phyloP scores from a whole-genome alignment of 1,139 yeast species.

The Geotrichum candidum region DNA sequence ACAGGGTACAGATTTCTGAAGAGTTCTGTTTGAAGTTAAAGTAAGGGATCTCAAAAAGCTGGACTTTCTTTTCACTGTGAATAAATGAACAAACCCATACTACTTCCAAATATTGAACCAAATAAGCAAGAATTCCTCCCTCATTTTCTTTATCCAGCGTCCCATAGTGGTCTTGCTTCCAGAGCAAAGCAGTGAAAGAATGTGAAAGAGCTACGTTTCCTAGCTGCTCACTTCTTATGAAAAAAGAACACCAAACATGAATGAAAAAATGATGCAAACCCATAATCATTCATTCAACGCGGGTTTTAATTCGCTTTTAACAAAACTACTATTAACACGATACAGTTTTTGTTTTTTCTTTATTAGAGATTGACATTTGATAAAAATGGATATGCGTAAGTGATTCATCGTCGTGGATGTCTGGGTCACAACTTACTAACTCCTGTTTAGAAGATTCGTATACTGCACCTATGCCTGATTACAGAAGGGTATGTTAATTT shows the following conservation, averaged over 20 bases:
- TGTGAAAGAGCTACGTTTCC: not conserved
- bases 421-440: not conserved
- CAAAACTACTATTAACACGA: not conserved
- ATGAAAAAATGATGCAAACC: not conserved
- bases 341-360: not conserved
- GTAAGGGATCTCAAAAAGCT: not conserved
- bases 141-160: not conserved
- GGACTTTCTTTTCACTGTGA: not conserved
- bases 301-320: not conserved
- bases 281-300: not conserved
- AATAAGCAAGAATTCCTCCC: not conserved
- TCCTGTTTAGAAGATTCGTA: slow-evolving; percentile 1
- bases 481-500: slow-evolving; percentile 48
- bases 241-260: not conserved
- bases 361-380: not conserved
- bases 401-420: not conserved
- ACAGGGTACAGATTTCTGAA: not conserved
- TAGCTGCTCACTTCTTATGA: not conserved
- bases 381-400: slow-evolving; percentile 8
- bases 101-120: not conserved
- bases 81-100: not conserved
- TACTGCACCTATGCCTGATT: not conserved
- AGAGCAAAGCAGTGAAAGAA: not conserved
- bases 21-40: not conserved
- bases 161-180: not conserved